Evolutionary conservation across 2,329 filamentous ascomycete species (phyloP), one percentile per base, ranked within the genome.

Genomic region (Fusarium abutilonis): DNA sequence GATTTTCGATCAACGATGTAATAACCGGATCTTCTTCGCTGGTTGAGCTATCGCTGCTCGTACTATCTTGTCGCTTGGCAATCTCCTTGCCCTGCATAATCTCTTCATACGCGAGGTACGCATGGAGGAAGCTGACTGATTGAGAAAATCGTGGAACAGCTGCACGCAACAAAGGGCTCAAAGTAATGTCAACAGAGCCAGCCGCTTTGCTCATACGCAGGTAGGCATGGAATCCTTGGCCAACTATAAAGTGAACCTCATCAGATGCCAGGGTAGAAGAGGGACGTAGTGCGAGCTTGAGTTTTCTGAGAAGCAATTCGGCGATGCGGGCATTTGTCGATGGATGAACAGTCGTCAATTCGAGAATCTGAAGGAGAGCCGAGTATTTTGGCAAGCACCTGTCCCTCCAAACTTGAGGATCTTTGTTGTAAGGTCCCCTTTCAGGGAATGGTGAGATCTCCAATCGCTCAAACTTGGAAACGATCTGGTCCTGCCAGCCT

Each of bases 151-250:
- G 80, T 2, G 86, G 82, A 4, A 90, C 86, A 10, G 87, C 88
- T 29, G 86, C 83, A 57, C 86, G 85, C 9, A 95, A 78, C 8
- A 89, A 75, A 3, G 86, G 86, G 71, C 87, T 87, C n/a, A 94
- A 76, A 8, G 81, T 79, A 17, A 78, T 70, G 57, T 92, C 87
- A 6, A 88, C 74, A 11, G 83, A 79, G 1, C 80, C 83, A n/a
- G 84, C 79, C 4, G 82, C 80, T 58, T 81, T 83, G 48, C 83
- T 86, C 81, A 91, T 86, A 44, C 85, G 81, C 23, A 92, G 80
- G 67, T 93, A 91, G 5, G 89, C 85, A 55, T 85, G 86, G 70
- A 95, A 92, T 0, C 90, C 91, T 64, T 88, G 87, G 9, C 89
- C 90, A 54, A 89, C 82, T 45, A 91, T 90, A 64, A 95, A 92